These are phyloP conservation scores for Agaricus blazei DNA, from an alignment of 768 basidiomycete species.

Conservation along the genomic window DNA sequence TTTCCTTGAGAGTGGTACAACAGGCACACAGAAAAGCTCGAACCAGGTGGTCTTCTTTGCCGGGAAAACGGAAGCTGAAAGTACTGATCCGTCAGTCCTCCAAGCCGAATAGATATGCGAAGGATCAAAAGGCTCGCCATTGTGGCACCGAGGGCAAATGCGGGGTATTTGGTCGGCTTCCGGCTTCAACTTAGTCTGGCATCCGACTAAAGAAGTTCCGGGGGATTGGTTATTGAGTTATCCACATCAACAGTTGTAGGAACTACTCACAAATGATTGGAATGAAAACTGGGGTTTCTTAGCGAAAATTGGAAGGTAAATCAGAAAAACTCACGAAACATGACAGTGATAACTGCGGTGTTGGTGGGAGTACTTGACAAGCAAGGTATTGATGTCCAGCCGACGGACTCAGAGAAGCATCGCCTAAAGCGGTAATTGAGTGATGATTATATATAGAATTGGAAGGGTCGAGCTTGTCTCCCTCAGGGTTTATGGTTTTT, in stretches of 20 bases:
- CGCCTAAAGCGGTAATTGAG: no score
- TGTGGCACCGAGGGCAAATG: constrained; percentile 69
- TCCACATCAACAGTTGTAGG: constrained; percentile 1
- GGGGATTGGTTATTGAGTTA: background rate
- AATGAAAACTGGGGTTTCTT: constrained; percentile 36
- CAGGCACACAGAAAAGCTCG: constrained; percentile 69
- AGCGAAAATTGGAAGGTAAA: constrained; percentile 19
- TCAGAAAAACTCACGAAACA: constrained; percentile 11
- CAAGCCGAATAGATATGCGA: background rate
- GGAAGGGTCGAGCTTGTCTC: no score
- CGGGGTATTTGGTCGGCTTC: constrained; percentile 47
- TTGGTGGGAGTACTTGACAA: no score
- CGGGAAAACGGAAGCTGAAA: constrained; percentile 50
- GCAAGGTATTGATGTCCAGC: no score
- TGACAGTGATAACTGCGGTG: background rate
- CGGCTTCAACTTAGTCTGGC: constrained; percentile 53
- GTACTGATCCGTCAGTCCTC: constrained; percentile 4
- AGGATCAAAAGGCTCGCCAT: constrained; percentile 40
- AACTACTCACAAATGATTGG: constrained; percentile 43
- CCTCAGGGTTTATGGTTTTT: no score
- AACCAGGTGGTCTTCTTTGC: constrained; percentile 71
- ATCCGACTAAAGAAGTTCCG: constrained; percentile 47
- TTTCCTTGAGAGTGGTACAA: constrained; percentile 58
- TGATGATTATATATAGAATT: no score
- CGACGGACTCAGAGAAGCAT: no score